phyloP scores from a whole-genome alignment of 345 rosid species.

The Ceriops zippeliana region DNA sequence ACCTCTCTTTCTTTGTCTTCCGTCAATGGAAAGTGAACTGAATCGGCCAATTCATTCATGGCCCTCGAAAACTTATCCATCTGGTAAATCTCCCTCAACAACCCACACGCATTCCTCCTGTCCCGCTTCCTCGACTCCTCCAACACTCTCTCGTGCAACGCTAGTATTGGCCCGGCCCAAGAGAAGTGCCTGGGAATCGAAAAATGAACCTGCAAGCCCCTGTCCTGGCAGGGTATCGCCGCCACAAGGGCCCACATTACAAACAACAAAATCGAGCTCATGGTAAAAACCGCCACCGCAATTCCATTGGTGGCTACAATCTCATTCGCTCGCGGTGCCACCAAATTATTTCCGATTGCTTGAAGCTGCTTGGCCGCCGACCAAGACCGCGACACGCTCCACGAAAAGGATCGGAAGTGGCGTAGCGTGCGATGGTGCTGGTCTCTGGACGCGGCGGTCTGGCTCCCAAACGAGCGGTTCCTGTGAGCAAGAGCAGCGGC shows the following conservation, averaged over 20 bases:
- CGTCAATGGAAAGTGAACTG: slow-evolving; percentile 57
- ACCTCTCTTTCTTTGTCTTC: slow-evolving; percentile 60
- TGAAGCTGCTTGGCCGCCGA: slow-evolving; percentile 90
- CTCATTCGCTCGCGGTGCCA: slow-evolving; percentile 55
- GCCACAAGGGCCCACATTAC: slow-evolving; percentile 96
- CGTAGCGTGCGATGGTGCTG: slow-evolving; percentile 38
- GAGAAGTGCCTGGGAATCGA: slow-evolving; percentile 60
- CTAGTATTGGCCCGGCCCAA: slow-evolving; percentile 63
- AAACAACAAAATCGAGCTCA: slow-evolving; percentile 63
- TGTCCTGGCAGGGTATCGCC: slow-evolving; percentile 94
- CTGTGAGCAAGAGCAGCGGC: slow-evolving; percentile 45
- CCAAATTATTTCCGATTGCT: slow-evolving; percentile 62
- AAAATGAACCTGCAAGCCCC: slow-evolving; percentile 78
- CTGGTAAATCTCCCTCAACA: slow-evolving; percentile 76
- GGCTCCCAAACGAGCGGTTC: slow-evolving; percentile 81
- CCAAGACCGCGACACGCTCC: slow-evolving; percentile 99
- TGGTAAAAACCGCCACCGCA: slow-evolving; percentile 60
- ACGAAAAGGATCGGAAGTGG: slow-evolving; percentile 83
- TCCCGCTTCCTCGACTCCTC: slow-evolving; percentile 83
- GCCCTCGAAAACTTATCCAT: slow-evolving; percentile 60
- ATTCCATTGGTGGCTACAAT: slow-evolving; percentile 56
- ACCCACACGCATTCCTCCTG: slow-evolving; percentile 65
- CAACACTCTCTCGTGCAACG: slow-evolving; percentile 63
- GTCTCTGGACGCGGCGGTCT: slow-evolving; percentile 31
- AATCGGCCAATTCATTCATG: slow-evolving; percentile 69